Evolutionary conservation across 2,329 filamentous ascomycete genomes (phyloP).

Genomic region (Xylogone sp.): DNA sequence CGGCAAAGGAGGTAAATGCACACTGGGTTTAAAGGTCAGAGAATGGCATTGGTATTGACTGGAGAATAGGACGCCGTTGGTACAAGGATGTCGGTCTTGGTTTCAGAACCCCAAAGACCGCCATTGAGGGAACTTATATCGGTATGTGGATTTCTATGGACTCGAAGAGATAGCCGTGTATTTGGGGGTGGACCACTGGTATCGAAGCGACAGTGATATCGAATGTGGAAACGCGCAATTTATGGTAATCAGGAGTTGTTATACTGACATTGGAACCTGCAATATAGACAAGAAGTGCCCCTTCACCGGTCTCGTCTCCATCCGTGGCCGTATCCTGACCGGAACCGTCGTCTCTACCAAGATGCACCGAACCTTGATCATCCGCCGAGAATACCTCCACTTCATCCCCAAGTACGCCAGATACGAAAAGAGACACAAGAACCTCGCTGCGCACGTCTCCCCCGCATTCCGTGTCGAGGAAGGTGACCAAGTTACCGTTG

Average conservation of each 20-base stretch:
- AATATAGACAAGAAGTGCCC: slow-evolving; percentile 98
- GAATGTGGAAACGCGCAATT: too few species aligned
- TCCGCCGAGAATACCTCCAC: slow-evolving; percentile 99
- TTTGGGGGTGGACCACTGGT: too few species aligned
- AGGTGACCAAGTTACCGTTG: slow-evolving; percentile 98
- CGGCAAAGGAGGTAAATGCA: slow-evolving; percentile 60
- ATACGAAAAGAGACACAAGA: slow-evolving; percentile 99
- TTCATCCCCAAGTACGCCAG: slow-evolving; percentile 99
- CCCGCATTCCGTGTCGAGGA: slow-evolving; percentile 99
- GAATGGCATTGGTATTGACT: slow-evolving; percentile 27
- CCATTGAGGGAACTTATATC: slow-evolving; percentile 99
- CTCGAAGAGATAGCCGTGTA: slow-evolving; percentile 1
- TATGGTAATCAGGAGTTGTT: not conserved
- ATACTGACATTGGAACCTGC: slow-evolving; percentile 13
- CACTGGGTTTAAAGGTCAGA: not conserved
- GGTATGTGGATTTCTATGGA: slow-evolving; percentile 61
- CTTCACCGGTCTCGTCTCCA: slow-evolving; percentile 98
- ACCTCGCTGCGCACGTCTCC: slow-evolving; percentile 97
- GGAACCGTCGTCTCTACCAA: slow-evolving; percentile 99
- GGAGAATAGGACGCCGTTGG: slow-evolving; percentile 73
- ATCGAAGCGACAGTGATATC: too few species aligned
- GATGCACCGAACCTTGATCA: slow-evolving; percentile 99
- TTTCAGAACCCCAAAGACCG: slow-evolving; percentile 97
- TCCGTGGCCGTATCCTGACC: slow-evolving; percentile 99
- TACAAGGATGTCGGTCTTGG: slow-evolving; percentile 99